A percentile compares a stretch with the other conserved stretches of the same genome.
Evolutionary conservation across 1,139 yeast genomes (phyloP).

Genomic region (Pichia sp.): DNA sequence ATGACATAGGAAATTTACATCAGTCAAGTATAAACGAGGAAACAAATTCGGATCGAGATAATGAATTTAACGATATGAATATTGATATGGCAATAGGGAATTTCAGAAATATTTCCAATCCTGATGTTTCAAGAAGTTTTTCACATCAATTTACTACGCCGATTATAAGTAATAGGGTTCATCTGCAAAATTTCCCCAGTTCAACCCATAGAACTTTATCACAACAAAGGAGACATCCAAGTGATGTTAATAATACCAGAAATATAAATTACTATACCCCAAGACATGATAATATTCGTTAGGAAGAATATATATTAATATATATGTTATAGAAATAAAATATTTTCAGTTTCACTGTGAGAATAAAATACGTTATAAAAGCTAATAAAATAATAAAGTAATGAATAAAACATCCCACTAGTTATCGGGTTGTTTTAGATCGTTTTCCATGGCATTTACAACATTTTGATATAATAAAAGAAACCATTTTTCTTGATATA

Average conservation of each 20-base stretch:
- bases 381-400: too few species aligned
- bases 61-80: background rate
- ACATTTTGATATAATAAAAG: slow-evolving; percentile 17
- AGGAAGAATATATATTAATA: too few species aligned
- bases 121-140: slow-evolving; percentile 10
- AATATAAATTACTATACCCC: slow-evolving; percentile 18
- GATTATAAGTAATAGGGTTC: slow-evolving; percentile 19
- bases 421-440: too few species aligned
- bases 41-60: background rate
- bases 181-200: slow-evolving; percentile 13
- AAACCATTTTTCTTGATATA: slow-evolving; percentile 25
- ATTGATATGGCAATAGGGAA: slow-evolving; percentile 1
- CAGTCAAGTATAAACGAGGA: slow-evolving; percentile 1
- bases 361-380: too few species aligned
- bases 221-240: slow-evolving; percentile 15
- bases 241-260: slow-evolving; percentile 4
- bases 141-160: slow-evolving; percentile 22
- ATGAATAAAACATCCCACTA: too few species aligned
- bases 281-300: slow-evolving; percentile 21
- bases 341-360: too few species aligned
- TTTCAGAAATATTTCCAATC: slow-evolving; percentile 6
- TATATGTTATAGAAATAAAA: too few species aligned
- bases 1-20: background rate
- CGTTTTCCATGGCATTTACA: slow-evolving; percentile 9
- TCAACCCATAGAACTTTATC: slow-evolving; percentile 9